Conservation (phyloP, 148 eudicot genomes). For the Camellia sinensis region DNA sequence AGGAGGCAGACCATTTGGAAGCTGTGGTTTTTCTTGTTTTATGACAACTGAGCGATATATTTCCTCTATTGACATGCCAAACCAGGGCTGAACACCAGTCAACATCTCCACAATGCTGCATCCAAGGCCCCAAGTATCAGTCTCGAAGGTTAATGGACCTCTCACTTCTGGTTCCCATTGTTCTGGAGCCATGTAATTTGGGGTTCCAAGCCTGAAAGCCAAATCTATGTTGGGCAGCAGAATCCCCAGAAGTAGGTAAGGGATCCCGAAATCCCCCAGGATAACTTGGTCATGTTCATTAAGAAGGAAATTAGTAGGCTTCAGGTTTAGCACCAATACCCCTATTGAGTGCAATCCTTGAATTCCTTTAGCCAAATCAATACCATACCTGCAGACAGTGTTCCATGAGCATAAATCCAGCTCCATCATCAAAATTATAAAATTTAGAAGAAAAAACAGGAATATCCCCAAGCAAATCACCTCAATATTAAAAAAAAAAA, state of each 20-base stretch:
- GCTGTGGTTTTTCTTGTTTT: conserved; percentile 64
- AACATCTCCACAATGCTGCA: conserved; percentile 82
- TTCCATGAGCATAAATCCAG: conserved; percentile 9
- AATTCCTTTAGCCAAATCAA: conserved; percentile 58
- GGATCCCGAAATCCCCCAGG: conserved; percentile 76
- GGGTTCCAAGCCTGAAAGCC: conserved; percentile 59
- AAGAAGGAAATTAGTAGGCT: conserved; percentile 77
- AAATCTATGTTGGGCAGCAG: conserved; percentile 44
- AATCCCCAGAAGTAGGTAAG: conserved; percentile 65
- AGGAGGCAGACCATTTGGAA: conserved; percentile 78
- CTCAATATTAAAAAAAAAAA: conserved; percentile 32
- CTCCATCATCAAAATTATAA: conserved; percentile 1
- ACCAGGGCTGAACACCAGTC: conserved; percentile 79
- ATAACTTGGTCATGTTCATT: conserved; percentile 55
- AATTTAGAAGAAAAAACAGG: background rate
- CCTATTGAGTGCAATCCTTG: conserved; percentile 56
- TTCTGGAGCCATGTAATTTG: conserved; percentile 91
- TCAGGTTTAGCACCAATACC: conserved; percentile 68
- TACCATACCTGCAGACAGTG: conserved; percentile 54
- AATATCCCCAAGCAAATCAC: conserved; percentile 31
- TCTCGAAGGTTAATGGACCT: conserved; percentile 81
- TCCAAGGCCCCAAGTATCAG: conserved; percentile 84
- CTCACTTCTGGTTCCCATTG: conserved; percentile 84
- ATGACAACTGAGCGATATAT: conserved; percentile 64
- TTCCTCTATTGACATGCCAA: conserved; percentile 57